phyloP scores from a whole-genome alignment of 2,329 filamentous ascomycete genomes.

The Aureobasidium sp. region DNA sequence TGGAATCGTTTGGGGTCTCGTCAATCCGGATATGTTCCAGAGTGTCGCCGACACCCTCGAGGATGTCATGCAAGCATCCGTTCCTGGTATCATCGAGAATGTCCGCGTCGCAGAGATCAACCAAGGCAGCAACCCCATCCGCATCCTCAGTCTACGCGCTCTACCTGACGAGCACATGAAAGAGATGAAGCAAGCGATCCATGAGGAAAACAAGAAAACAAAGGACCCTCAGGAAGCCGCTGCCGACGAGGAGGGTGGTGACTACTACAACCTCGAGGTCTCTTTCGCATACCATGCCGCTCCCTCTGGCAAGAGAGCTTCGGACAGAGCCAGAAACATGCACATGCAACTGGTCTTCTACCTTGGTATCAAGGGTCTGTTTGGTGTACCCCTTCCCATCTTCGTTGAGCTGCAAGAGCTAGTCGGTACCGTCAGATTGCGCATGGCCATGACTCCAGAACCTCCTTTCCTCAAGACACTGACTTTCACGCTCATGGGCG shows the following conservation, averaged over 20 bases:
- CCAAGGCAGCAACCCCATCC: slow-evolving; percentile 82
- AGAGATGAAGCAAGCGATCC: slow-evolving; percentile 73
- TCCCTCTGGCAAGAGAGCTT: slow-evolving; percentile 60
- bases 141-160: slow-evolving; percentile 78
- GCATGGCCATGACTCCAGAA: slow-evolving; percentile 78
- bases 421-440: slow-evolving; percentile 77
- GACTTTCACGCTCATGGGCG: slow-evolving; percentile 88
- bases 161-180: slow-evolving; percentile 74
- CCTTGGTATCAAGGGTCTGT: slow-evolving; percentile 77
- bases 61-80: slow-evolving; percentile 94
- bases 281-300: slow-evolving; percentile 86
- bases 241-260: slow-evolving; percentile 81
- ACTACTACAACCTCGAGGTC: slow-evolving; percentile 87
- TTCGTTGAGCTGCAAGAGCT: slow-evolving; percentile 84
- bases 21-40: slow-evolving; percentile 94
- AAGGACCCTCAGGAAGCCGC: slow-evolving; percentile 83
- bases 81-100: slow-evolving; percentile 85
- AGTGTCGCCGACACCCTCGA: slow-evolving; percentile 85
- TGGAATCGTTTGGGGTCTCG: slow-evolving; percentile 75
- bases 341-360: slow-evolving; percentile 96
- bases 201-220: slow-evolving; percentile 66
- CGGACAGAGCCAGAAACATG: slow-evolving; percentile 86
- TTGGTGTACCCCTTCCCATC: slow-evolving; percentile 79
- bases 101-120: slow-evolving; percentile 92
- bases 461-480: slow-evolving; percentile 87